Base-by-base conservation (phyloP, 1,284 basidiomycete species). In the Neolentinus lepideus region DNA sequence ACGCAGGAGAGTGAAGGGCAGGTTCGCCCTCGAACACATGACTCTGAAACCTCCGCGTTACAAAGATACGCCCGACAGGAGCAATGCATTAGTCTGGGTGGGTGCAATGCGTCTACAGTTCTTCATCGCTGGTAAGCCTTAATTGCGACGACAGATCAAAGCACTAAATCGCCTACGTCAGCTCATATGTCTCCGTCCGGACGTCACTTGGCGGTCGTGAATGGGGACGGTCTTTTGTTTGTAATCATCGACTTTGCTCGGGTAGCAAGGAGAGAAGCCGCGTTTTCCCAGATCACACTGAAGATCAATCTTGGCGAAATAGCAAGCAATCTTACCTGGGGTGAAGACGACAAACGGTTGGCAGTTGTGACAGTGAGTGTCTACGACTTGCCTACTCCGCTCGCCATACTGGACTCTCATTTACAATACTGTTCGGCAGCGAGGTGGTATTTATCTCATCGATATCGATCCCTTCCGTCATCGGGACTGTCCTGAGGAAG, bases 191-290 rank as follows among this genome's bases (percentile, higher is more conserved):
- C 47, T 12, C 47, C 47, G 11, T 25, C 10, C 14, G 47, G 47
- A 4, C 22, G 27, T 11, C 47, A 50, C 24, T 8, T 50, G 16
- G 47, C 27, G 14, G n/a, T n/a, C 11, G 22, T 50, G 11, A 50
- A 50, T n/a, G 47, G 47, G 6, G 47, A 50, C 24, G 47, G 47
- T n/a, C 47, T 50, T 21, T 21, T 50, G 24, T 50, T 50, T 21
- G 12, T 50, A 14, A 26, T 50, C 14, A 3, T 25, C 24, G 47
- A 50, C 27, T 10, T 50, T n/a, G 47, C 22, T 22, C 47, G 47
- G 12, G 47, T 50, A 21, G 47, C 24, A 50, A 25, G 10, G 22
- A 21, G 21, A 3, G 47, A 50, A 50, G 47, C 47, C 8, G 27
- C 47, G 12, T 50, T 50, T 29, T 26, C 24, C 14, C 24, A 50